Conservation (phyloP, 2,329 filamentous ascomycete species). For the Aureobasidium sp. region DNA sequence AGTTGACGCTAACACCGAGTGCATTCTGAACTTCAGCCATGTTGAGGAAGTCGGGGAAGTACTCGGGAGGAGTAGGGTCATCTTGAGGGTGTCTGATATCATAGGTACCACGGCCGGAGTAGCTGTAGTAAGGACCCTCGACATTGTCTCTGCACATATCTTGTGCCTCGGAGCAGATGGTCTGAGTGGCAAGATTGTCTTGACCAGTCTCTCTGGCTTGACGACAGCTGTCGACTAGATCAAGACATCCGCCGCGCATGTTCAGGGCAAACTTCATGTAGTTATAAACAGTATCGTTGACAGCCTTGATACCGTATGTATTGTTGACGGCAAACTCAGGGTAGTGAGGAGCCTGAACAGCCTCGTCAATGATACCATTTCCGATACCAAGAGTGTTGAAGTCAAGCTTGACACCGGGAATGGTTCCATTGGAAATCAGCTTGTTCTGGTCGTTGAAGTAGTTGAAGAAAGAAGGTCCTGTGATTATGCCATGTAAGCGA, state of each 20-base stretch:
- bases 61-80: constrained; percentile 66
- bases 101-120: constrained; percentile 62
- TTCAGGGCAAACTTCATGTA: constrained; percentile 63
- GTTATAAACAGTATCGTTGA: constrained; percentile 66
- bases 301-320: constrained; percentile 60
- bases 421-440: constrained; percentile 48
- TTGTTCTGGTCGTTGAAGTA: constrained; percentile 65
- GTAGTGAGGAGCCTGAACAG: constrained; percentile 55
- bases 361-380: constrained; percentile 63
- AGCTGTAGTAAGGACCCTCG: constrained; percentile 61
- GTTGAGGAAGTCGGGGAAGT: constrained; percentile 72
- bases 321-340: constrained; percentile 62
- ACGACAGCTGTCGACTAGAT: constrained; percentile 59
- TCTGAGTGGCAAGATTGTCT: constrained; percentile 36
- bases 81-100: constrained; percentile 64
- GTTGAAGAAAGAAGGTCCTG: constrained; percentile 55
- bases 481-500: neutral
- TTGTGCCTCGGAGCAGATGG: constrained; percentile 60
- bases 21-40: constrained; percentile 61
- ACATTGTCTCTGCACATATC: constrained; percentile 65
- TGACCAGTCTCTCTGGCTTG: constrained; percentile 40
- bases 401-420: constrained; percentile 41
- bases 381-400: constrained; percentile 60
- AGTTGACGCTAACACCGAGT: constrained; percentile 64
- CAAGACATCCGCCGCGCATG: constrained; percentile 54